A percentile compares a stretch with the other conserved stretches of the same genome.
phyloP scores from a whole-genome alignment of 2,329 filamentous ascomycete genomes.

The Pestalotiopsis sp. region DNA sequence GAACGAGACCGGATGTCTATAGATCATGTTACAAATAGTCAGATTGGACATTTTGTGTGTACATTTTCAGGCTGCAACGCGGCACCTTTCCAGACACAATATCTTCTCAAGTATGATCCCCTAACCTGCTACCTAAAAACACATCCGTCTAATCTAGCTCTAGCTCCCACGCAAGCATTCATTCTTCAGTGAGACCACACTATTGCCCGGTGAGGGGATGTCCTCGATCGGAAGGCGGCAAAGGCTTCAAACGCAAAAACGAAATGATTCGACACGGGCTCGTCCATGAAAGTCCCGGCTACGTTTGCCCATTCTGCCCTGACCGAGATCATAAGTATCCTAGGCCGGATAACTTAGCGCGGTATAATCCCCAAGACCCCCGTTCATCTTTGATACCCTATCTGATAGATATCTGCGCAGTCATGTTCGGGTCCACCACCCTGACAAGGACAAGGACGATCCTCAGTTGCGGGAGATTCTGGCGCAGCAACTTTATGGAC shows the following conservation, averaged over 20 bases:
- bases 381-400: rapidly evolving
- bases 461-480: not conserved
- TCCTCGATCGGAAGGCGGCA: conserved; percentile 64
- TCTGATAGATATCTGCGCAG: not conserved
- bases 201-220: conserved; percentile 67
- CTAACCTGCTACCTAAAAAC: not conserved
- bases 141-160: not conserved
- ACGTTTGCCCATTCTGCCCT: conserved; percentile 93
- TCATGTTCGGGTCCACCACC: not conserved
- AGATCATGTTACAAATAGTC: conserved; percentile 58
- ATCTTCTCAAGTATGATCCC: conserved; percentile 61
- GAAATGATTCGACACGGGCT: conserved; percentile 79
- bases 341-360: conserved; percentile 90
- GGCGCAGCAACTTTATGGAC: not conserved
- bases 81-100: conserved; percentile 74
- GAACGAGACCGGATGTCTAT: conserved; percentile 30
- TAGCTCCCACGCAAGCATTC: conserved; percentile 71
- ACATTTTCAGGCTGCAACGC: conserved; percentile 66
- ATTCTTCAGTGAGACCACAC: conserved; percentile 66
- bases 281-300: conserved; percentile 91
- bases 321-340: conserved; percentile 94
- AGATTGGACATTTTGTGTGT: conserved; percentile 59
- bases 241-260: conserved; percentile 73
- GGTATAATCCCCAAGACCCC: conserved; percentile 66
- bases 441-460: not conserved